Evolutionary conservation across 2,329 filamentous ascomycete species (phyloP).

Genomic region (Metarhizium rileyi): DNA sequence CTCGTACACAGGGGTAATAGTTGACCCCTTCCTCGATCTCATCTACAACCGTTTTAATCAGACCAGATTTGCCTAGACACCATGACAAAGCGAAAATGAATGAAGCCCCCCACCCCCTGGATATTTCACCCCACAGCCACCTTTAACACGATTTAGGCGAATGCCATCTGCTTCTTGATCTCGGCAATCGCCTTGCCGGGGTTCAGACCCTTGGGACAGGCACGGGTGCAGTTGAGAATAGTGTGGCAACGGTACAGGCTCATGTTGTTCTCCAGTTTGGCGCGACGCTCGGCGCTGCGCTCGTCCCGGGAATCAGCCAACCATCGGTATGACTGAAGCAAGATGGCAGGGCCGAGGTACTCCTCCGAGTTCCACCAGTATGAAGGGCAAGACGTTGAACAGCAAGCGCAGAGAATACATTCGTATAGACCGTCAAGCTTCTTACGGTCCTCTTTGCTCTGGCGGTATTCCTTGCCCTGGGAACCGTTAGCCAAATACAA

Average conservation of each 20-base stretch:
- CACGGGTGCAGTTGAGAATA: slow-evolving; percentile 96
- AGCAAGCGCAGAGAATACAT: slow-evolving; percentile 98
- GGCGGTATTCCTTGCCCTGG: slow-evolving; percentile 84
- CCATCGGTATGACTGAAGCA: slow-evolving; percentile 98
- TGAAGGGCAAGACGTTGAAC: slow-evolving; percentile 96
- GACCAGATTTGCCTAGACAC: slow-evolving; percentile 1
- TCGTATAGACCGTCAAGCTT: slow-evolving; percentile 98
- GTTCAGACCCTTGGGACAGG: slow-evolving; percentile 97
- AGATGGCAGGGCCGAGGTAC: slow-evolving; percentile 92
- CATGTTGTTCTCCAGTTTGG: slow-evolving; percentile 95
- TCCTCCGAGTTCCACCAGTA: slow-evolving; percentile 99
- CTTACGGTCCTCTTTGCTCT: slow-evolving; percentile 82
- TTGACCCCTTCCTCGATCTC: slow-evolving; percentile 1
- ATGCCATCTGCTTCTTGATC: slow-evolving; percentile 95
- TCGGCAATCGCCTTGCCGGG: slow-evolving; percentile 90
- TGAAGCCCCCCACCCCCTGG: background rate
- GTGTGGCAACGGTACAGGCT: slow-evolving; percentile 98
- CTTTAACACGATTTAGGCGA: slow-evolving; percentile 14
- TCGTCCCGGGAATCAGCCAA: slow-evolving; percentile 91
- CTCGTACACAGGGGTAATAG: slow-evolving; percentile 6
- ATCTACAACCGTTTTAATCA: background rate
- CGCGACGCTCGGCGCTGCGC: slow-evolving; percentile 77
- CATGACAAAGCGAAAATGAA: background rate
- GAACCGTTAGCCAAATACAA: slow-evolving; percentile 6
- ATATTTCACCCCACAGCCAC: background rate